Evolutionary conservation across 495 filamentous ascomycete species (phyloP).

Genomic region (Penicillium canescens): DNA sequence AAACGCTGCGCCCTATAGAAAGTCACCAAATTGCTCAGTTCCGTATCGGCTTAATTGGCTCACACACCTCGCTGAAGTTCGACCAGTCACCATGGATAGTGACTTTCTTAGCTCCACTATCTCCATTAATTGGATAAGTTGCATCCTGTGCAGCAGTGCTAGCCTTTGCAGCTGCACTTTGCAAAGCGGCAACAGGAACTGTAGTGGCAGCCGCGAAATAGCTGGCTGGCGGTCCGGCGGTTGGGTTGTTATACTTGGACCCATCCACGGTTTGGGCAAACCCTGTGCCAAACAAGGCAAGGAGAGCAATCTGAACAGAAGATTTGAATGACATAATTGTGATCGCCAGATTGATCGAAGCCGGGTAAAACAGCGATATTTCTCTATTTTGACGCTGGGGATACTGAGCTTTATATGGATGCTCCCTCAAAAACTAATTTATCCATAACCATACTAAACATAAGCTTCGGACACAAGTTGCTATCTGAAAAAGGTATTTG

Average conservation of each 20-base stretch:
- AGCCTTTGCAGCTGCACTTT: slow-evolving; percentile 27
- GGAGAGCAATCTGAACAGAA: slow-evolving; percentile 2
- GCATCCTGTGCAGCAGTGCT: slow-evolving; percentile 22
- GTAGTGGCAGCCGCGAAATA: slow-evolving; percentile 29
- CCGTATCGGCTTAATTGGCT: not conserved
- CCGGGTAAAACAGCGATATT: not conserved
- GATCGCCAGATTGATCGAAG: not conserved
- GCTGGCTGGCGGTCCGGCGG: slow-evolving; percentile 27
- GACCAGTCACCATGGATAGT: slow-evolving; percentile 39
- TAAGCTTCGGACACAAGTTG: no score
- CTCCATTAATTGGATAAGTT: slow-evolving; percentile 26
- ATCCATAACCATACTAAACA: no score
- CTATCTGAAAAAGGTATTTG: no score
- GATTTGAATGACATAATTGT: slow-evolving; percentile 4
- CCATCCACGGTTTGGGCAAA: slow-evolving; percentile 25
- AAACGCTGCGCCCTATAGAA: slow-evolving; percentile 32
- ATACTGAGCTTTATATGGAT: not conserved
- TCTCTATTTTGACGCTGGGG: not conserved
- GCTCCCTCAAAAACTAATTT: no score
- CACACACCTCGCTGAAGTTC: slow-evolving; percentile 20
- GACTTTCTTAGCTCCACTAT: slow-evolving; percentile 15
- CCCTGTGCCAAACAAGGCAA: slow-evolving; percentile 10
- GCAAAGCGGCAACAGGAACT: slow-evolving; percentile 24
- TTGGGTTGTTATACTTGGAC: slow-evolving; percentile 25
- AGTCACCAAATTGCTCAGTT: not conserved